Evolutionary conservation across 2,329 filamentous ascomycete species (phyloP).

Genomic region (Colletotrichum sp.): DNA sequence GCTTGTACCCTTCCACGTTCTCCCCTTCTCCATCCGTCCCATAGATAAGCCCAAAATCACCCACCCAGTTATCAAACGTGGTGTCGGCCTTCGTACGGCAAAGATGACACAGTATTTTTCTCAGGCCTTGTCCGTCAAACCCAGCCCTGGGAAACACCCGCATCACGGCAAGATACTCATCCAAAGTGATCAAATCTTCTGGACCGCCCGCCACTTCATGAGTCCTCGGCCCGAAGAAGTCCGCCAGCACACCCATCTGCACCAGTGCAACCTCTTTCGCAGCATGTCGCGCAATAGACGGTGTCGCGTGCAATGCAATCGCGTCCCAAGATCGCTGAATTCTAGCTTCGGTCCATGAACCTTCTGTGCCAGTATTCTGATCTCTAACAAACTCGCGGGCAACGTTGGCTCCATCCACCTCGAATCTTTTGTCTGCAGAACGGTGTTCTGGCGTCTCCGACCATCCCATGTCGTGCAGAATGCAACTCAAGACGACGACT

Average conservation of each 20-base stretch:
- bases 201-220: not conserved
- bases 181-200: not conserved
- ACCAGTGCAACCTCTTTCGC: not conserved
- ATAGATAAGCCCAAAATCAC: not conserved
- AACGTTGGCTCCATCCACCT: not conserved
- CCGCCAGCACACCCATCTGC: not conserved
- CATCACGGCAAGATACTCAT: not conserved
- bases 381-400: not conserved
- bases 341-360: not conserved
- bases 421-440: not conserved
- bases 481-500: not conserved
- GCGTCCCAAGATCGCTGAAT: not conserved
- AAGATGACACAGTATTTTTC: not conserved
- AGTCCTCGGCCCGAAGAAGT: not conserved
- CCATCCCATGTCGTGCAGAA: not conserved
- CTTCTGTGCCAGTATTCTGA: rapidly evolving
- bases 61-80: not conserved
- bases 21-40: not conserved
- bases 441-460: not conserved
- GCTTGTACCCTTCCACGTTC: not conserved
- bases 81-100: not conserved
- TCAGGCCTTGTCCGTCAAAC: not conserved
- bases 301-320: not conserved
- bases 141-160: not conserved
- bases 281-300: not conserved